These are phyloP conservation scores for Schizosaccharomyces octosporus DNA, from an alignment of 805 yeast species.

Conservation along the genomic window DNA sequence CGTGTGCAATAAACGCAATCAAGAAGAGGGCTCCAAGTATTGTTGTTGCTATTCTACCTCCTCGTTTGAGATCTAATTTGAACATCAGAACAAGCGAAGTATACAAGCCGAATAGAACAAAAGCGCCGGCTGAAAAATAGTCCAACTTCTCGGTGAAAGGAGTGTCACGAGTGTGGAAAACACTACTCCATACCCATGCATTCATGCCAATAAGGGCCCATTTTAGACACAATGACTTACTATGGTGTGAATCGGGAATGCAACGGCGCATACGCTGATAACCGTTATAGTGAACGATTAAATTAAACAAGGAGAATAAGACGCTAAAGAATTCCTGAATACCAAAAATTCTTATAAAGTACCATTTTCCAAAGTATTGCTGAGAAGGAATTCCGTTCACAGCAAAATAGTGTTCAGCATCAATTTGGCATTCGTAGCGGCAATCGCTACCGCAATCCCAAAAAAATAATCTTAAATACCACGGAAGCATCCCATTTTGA, in stretches of 20 bases:
- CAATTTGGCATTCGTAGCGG: constrained; percentile 78
- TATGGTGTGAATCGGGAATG: constrained; percentile 5
- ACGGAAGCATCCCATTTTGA: constrained; percentile 13
- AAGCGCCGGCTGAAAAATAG: constrained; percentile 78
- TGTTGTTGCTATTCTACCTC: constrained; percentile 14
- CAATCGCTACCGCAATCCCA: constrained; percentile 70
- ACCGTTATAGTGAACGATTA: constrained; percentile 33
- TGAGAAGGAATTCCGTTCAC: constrained; percentile 26
- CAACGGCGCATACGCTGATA: constrained; percentile 7
- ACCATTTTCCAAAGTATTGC: constrained; percentile 98
- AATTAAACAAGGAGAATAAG: constrained; percentile 49
- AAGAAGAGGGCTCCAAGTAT: constrained; percentile 15
- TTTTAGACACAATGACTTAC: constrained; percentile 17
- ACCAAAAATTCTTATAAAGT: constrained; percentile 47
- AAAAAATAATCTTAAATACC: constrained; percentile 21
- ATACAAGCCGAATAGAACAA: constrained; percentile 60
- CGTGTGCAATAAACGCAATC: constrained; percentile 34
- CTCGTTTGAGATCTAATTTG: constrained; percentile 24
- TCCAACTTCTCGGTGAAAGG: constrained; percentile 61
- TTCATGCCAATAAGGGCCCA: constrained; percentile 43
- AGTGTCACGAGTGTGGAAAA: constrained; percentile 74
- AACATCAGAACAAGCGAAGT: constrained; percentile 37
- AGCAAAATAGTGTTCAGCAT: constrained; percentile 34
- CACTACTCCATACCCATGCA: constrained; percentile 71
- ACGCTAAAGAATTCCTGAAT: constrained; percentile 68